phyloP scores from a whole-genome alignment of 176 grass and related monocot species.

The Zizania latifolia region DNA sequence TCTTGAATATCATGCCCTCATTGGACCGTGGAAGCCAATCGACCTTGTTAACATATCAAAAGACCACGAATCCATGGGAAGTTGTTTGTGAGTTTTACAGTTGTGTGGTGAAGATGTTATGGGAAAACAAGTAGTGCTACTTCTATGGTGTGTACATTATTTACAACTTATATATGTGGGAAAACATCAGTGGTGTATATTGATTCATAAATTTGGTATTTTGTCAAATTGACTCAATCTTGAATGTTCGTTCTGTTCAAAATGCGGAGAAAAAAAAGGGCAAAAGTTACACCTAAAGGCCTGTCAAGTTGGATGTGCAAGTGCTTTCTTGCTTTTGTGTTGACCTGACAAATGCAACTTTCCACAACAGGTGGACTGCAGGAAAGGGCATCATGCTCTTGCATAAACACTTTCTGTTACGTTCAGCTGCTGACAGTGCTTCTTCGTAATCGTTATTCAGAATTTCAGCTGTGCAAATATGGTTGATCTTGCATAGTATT shows the following conservation, averaged over 20 bases:
- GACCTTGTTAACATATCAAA: background rate
- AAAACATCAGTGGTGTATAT: background rate
- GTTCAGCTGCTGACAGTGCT: too few species aligned
- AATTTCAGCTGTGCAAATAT: too few species aligned
- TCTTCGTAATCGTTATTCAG: background rate
- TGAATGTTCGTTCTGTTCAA: background rate
- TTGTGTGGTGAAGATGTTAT: conserved; percentile 7
- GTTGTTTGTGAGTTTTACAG: background rate
- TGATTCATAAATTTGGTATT: background rate
- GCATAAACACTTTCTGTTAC: background rate
- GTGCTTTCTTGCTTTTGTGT: background rate
- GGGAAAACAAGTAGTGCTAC: conserved; percentile 1
- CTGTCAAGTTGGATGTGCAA: background rate
- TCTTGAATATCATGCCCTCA: background rate
- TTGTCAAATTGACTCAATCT: background rate
- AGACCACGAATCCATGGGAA: background rate
- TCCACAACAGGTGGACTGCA: background rate
- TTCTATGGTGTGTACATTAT: conserved; percentile 7
- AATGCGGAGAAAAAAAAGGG: background rate
- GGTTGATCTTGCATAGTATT: background rate
- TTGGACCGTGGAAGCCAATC: background rate
- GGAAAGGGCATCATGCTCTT: background rate
- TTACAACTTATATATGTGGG: background rate
- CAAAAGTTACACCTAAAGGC: background rate
- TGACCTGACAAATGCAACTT: background rate